Conservation (phyloP, 352 stramenopile genomes). For the Stramenopiles sp. region DNA sequence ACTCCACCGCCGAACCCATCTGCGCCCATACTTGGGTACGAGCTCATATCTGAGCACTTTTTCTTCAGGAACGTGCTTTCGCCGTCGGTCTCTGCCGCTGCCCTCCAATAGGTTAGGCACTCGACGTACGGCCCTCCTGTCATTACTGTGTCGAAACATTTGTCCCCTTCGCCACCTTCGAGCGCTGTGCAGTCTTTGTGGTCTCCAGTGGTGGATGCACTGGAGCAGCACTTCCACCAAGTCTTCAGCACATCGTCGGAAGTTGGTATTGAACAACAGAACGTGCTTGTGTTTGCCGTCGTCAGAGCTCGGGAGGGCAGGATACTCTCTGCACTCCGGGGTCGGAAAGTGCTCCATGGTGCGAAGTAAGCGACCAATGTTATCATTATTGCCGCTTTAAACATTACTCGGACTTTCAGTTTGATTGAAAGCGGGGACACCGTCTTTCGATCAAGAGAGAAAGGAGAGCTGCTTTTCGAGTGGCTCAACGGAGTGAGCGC, state of each 20-base stretch:
- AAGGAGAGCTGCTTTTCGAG: too few species aligned
- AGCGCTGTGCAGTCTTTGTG: background rate
- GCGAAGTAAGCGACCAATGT: background rate
- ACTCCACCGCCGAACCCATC: background rate
- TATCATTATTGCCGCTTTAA: background rate
- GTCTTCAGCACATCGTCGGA: background rate
- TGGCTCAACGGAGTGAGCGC: too few species aligned
- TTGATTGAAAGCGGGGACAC: background rate
- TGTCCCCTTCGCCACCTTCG: background rate
- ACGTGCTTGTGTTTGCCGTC: background rate
- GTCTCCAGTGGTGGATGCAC: background rate
- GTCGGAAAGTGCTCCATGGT: background rate
- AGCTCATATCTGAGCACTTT: slow-evolving; percentile 6
- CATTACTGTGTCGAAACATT: background rate
- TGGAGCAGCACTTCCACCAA: background rate
- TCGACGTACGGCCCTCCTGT: background rate
- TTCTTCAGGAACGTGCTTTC: background rate
- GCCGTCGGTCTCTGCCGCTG: background rate
- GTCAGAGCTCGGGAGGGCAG: background rate
- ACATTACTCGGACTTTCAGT: background rate
- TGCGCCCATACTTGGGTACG: background rate
- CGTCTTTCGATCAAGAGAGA: too few species aligned
- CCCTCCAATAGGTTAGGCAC: background rate
- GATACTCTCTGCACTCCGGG: background rate
- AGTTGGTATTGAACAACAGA: background rate